Base-by-base conservation (phyloP, 2,329 filamentous ascomycete species). In the Diaporthe sp. region DNA sequence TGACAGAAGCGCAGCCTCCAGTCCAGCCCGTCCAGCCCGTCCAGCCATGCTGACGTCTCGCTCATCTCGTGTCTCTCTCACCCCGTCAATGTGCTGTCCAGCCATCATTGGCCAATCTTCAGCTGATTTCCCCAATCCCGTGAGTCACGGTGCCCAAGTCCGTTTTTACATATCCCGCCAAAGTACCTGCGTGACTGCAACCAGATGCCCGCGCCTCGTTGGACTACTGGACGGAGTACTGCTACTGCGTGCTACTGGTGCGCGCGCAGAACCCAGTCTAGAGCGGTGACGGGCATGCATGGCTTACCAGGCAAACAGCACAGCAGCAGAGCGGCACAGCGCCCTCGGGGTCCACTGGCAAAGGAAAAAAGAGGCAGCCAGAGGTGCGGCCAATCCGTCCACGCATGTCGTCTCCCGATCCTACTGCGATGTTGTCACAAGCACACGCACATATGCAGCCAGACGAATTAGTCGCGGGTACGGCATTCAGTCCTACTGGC, bases 361-460 rank as follows among this genome's bases (percentile, higher is more conserved):
- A 6, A 30, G 12, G 15, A 19, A 44, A 44, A 51, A 30, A 37
- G 63, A 68, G 63, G 63, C 63, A 68, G 63, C 63, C 63, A 30
- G 32, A 39, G 4, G n/a, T 13, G 42, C 25, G 39, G 19, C 39
- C 42, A 30, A n/a, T 47, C 39, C 59, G 39, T 65, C 59, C 59
- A 65, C 59, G n/a, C 59, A 65, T 30, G 42, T 27, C 17, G 39
- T 30, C 12, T 47, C 39, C 42, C 59, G 59, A 32, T 47, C 17
- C 44, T 25, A 47, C 39, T 47, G 39, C 10, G 30, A 1, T 32
- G 4, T 65, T 65, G 59, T 68, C 47, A 68, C 63, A 39, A 68
- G 32, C 44, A 22, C 47, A 68, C 47, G 30, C 32, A 68, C 63
- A 53, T 53, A 68, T 68, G 63, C 63, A 68, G 32, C 47, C n/a